Percentiles rank a stretch among this genome's conserved stretches.
phyloP scores from a whole-genome alignment of 768 basidiomycete genomes.

The Suillus occidentalis region DNA sequence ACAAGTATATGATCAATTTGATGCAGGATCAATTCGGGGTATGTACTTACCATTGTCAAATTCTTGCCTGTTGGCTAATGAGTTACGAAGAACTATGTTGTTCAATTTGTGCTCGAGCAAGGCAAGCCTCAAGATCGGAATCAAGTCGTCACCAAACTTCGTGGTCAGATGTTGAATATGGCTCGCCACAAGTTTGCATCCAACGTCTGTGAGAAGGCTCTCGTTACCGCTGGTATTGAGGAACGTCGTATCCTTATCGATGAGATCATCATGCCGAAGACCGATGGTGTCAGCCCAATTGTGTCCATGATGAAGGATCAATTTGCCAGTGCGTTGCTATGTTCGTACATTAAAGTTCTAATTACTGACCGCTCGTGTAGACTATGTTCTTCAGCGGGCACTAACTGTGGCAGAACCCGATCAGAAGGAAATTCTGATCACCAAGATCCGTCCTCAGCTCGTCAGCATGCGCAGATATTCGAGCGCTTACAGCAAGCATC shows the following conservation, averaged over 20 bases:
- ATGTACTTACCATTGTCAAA: conserved; percentile 26
- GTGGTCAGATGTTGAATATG: conserved; percentile 76
- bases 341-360: conserved; percentile 1
- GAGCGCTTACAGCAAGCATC: conserved; percentile 76
- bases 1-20: conserved; percentile 63
- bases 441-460: conserved; percentile 65
- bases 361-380: conserved; percentile 36
- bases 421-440: conserved; percentile 67
- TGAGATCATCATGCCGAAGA: conserved; percentile 70
- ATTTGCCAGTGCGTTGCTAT: conserved; percentile 70
- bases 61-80: conserved; percentile 2
- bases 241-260: conserved; percentile 72
- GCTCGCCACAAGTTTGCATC: conserved; percentile 92
- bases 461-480: conserved; percentile 70
- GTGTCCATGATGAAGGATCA: conserved; percentile 85
- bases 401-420: conserved; percentile 66
- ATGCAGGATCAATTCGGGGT: conserved; percentile 94
- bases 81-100: conserved; percentile 80
- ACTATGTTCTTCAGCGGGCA: conserved; percentile 85
- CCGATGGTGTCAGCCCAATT: conserved; percentile 65
- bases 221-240: conserved; percentile 62
- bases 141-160: conserved; percentile 65
- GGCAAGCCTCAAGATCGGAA: conserved; percentile 70
- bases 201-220: conserved; percentile 93
- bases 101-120: conserved; percentile 89